phyloP scores from a whole-genome alignment of 148 eudicot genomes.

The Camellia granthamiana region DNA sequence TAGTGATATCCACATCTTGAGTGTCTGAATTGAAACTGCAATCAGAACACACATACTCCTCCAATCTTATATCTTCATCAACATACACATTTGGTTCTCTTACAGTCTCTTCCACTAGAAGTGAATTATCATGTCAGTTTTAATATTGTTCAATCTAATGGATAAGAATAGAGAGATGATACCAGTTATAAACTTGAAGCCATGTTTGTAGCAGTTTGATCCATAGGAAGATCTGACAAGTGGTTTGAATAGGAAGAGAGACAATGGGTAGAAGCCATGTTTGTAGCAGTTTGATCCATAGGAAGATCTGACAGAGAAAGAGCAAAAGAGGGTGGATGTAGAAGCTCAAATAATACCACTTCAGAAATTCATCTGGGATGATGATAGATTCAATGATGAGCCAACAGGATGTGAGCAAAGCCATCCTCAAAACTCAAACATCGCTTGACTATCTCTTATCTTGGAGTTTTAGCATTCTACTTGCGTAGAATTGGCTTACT shows the following conservation, averaged over 20 bases:
- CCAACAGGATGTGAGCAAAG: constrained; percentile 33
- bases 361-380: constrained; percentile 32
- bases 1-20: neutral
- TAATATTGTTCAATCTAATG: neutral
- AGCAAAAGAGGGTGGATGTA: constrained; percentile 29
- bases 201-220: neutral
- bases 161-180: neutral
- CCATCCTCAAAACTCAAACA: neutral
- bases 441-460: too few relatives aligned
- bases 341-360: constrained; percentile 32
- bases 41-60: neutral
- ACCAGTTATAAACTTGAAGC: neutral
- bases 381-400: constrained; percentile 25
- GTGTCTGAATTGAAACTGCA: neutral
- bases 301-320: constrained; percentile 26
- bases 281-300: constrained; percentile 25
- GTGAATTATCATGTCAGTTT: neutral
- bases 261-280: constrained; percentile 9
- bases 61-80: neutral
- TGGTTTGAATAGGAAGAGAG: constrained; percentile 4
- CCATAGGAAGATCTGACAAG: neutral
- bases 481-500: too few relatives aligned
- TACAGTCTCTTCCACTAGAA: neutral
- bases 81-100: neutral
- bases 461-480: too few relatives aligned